Evolutionary conservation across 805 yeast genomes (phyloP), one percentile per base, ranked within the genome.

Genomic region (Cyberlindnera maclurae): DNA sequence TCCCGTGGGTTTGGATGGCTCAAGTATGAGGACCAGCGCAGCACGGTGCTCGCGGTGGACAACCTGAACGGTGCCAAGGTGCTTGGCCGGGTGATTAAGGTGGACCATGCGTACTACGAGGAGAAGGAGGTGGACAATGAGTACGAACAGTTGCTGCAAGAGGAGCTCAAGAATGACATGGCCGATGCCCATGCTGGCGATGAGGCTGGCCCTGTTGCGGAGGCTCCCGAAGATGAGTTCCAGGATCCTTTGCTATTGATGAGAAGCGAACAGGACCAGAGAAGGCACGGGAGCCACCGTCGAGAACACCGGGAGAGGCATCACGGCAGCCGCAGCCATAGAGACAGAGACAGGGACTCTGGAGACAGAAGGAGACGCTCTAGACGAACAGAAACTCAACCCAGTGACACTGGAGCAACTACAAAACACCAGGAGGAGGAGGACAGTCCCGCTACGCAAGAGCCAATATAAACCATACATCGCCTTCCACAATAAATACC

Each of bases 41-140:
- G 94, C 2, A 77, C 95, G 15, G 72, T 86, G 0, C 64, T 90
- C 20, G 96, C 97, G 0, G 79, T 90, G 3, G 97, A 90, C 59
- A 90, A 90, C 55, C 66, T 90, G 45, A 85, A 86, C 55, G 95
- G 96, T 1, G 57, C 67, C 1, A 62, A 54, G 20, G 44, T 84
- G 1, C 67, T 71, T 31, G 85, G 79, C 9, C 58, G 72, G 26
- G 37, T 44, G 9, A 47, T 80, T 2, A 64, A 73, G 40, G 93
- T 87, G 1, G 94, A 86, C 53, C 95, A 86, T 63, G 73, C 79
- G 4, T 67, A 73, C 42, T 83, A 71, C 54, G 72, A 68, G 42
- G 73, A 80, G 29, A 63, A 70, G 47, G 71, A 69, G 12, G 75
- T 69, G 8, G 78, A 77, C 45, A 55, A 50, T 13, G 75, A 71